Evolutionary conservation across 2,329 filamentous ascomycete genomes (phyloP), one percentile per base, ranked within the genome.

Genomic region (Paramyrothecium roridum): DNA sequence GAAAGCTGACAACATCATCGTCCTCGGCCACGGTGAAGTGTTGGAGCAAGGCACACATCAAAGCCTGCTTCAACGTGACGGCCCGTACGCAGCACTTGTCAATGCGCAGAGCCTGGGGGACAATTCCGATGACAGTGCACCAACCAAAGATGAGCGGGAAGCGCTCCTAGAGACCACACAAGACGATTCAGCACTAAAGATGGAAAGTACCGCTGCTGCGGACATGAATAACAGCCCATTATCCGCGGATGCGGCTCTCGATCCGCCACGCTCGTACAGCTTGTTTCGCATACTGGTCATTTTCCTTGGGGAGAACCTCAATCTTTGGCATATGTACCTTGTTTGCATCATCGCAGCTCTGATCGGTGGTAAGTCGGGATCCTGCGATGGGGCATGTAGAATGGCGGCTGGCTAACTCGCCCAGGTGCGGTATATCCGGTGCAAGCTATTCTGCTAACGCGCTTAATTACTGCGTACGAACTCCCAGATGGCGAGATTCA

Each of bases 1-100:
- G 59, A 74, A 80, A 50, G 85, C 85, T 0, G 83, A 88, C 60
- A 80, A 83, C 50, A 88, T 89, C 33, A 71, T 88, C 3, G 85
- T 89, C 2, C 71, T 89, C 60, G 71, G 78, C 3, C 71, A 80
- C 54, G 86, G 86, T 0, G 65, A 72, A 22, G 76, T 85, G 2
- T 70, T 84, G 2, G 85, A 89, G 65, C 74, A 83, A 61, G 86
- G 85, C 0, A 82, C 76, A 4, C 57, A 61, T 22, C 1, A 82
- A 3, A 74, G 81, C 37, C 73, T 88, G 1, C 66, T 88, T 13
- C 64, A 68, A 2, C 66, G 69, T 6, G 68, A 60, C 3, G 68
- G 80, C 1, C 64, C 80, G 10, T 85, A 85, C 56, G 72, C 70
- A 13, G 67, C 70, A 2, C 70, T 84, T 3, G 81, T 84, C 2